phyloP scores from a whole-genome alignment of 371 early-diverging fungal species.

The Chytridiales sp. region DNA sequence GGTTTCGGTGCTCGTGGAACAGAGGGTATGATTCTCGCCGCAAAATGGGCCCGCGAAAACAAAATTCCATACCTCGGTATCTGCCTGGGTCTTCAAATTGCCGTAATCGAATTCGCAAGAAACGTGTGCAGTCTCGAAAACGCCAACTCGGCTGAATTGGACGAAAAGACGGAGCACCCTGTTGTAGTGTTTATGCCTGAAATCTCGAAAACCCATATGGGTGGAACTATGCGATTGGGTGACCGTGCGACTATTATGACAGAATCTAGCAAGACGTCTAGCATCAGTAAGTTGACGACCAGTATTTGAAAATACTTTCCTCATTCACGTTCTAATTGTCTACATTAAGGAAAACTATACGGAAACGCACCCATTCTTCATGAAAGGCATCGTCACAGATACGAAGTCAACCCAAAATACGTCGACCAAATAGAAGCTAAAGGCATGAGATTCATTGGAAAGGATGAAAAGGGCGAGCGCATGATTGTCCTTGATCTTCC shows the following conservation, averaged over 20 bases:
- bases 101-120: constrained; percentile 98
- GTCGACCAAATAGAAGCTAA: constrained; percentile 74
- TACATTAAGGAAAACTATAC: constrained; percentile 61
- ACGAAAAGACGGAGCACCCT: constrained; percentile 63
- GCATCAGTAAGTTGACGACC: constrained; percentile 28
- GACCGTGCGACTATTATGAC: constrained; percentile 81
- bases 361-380: constrained; percentile 60
- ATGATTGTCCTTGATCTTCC: constrained; percentile 95
- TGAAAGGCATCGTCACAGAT: constrained; percentile 99
- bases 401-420: constrained; percentile 94
- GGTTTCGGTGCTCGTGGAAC: constrained; percentile 98
- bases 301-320: no score
- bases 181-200: constrained; percentile 97
- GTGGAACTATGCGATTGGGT: constrained; percentile 97
- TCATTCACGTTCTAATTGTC: no score
- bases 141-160: constrained; percentile 89
- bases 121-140: constrained; percentile 83
- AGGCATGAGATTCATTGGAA: constrained; percentile 92
- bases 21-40: constrained; percentile 97
- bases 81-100: constrained; percentile 98
- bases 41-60: constrained; percentile 97
- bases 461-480: constrained; percentile 89
- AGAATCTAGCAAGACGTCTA: constrained; percentile 22
- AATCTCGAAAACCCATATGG: constrained; percentile 90
- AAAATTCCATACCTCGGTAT: constrained; percentile 96